Percentiles rank a stretch among this genome's conserved stretches.
Conservation (phyloP, 257 asterid genomes). For the Jasminum sambac region DNA sequence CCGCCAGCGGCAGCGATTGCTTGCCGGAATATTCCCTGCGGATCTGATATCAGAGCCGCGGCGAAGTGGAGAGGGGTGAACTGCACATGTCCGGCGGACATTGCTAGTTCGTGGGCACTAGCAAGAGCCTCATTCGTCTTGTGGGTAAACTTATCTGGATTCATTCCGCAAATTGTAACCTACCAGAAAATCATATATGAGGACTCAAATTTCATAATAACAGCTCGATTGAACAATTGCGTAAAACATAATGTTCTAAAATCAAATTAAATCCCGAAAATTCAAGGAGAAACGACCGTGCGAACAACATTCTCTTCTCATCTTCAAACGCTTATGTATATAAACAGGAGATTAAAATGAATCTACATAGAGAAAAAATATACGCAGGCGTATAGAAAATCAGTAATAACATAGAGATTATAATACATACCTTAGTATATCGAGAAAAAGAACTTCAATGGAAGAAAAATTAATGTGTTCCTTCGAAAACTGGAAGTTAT, state of each 20-base stretch:
- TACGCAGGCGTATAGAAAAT: not conserved
- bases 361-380: too few relatives aligned
- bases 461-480: not conserved
- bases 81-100: constrained; percentile 61
- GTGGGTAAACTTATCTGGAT: constrained; percentile 76
- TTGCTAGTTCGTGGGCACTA: constrained; percentile 60
- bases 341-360: too few relatives aligned
- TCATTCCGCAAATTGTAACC: constrained; percentile 32
- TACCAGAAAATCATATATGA: not conserved
- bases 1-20: constrained; percentile 55
- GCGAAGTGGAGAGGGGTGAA: constrained; percentile 71
- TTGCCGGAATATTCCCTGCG: constrained; percentile 58
- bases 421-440: not conserved
- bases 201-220: not conserved
- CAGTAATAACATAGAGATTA: not conserved
- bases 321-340: too few relatives aligned
- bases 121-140: constrained; percentile 68
- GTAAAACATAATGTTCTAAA: too few relatives aligned
- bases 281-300: too few relatives aligned
- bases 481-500: not conserved
- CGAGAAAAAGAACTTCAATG: not conserved
- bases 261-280: too few relatives aligned
- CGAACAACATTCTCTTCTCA: too few relatives aligned
- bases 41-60: constrained; percentile 45
- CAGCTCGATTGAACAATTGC: not conserved